phyloP scores from a whole-genome alignment of 2,329 filamentous ascomycete species.

The Aureobasidium zeae region DNA sequence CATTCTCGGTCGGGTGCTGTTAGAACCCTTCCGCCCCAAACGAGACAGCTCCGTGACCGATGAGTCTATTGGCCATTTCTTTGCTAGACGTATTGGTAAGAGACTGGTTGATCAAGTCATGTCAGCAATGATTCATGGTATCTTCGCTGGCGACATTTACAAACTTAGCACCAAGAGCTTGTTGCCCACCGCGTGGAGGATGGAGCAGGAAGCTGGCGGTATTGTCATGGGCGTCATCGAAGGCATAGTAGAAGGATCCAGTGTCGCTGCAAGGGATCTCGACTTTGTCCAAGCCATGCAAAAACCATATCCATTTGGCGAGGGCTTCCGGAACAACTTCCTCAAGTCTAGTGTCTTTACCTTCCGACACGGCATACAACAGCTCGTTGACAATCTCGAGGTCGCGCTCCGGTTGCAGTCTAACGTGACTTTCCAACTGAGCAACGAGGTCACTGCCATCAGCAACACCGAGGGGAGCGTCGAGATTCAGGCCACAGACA shows the following conservation, averaged over 20 bases:
- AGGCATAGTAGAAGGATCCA: slow-evolving; percentile 25
- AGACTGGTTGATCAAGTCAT: slow-evolving; percentile 59
- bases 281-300: slow-evolving; percentile 25
- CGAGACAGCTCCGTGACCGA: slow-evolving; percentile 42
- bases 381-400: slow-evolving; percentile 31
- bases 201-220: slow-evolving; percentile 39
- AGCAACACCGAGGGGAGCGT: slow-evolving; percentile 17
- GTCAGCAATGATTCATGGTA: slow-evolving; percentile 72
- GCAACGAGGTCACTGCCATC: slow-evolving; percentile 32
- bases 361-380: slow-evolving; percentile 36
- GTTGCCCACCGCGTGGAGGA: slow-evolving; percentile 42
- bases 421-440: slow-evolving; percentile 33
- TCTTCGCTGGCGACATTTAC: slow-evolving; percentile 84
- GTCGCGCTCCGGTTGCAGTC: slow-evolving; percentile 29
- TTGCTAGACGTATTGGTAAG: slow-evolving; percentile 47
- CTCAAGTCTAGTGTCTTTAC: slow-evolving; percentile 33
- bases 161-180: slow-evolving; percentile 64
- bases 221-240: slow-evolving; percentile 28
- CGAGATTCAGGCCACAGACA: slow-evolving; percentile 18
- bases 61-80: slow-evolving; percentile 62
- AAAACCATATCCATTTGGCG: slow-evolving; percentile 13
- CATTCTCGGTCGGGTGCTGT: slow-evolving; percentile 29
- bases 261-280: slow-evolving; percentile 29
- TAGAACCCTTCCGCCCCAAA: slow-evolving; percentile 25
- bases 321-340: slow-evolving; percentile 27